These are phyloP conservation scores for Collybiopsis luxurians DNA, from an alignment of 768 basidiomycete genomes.

Conservation along the genomic window DNA sequence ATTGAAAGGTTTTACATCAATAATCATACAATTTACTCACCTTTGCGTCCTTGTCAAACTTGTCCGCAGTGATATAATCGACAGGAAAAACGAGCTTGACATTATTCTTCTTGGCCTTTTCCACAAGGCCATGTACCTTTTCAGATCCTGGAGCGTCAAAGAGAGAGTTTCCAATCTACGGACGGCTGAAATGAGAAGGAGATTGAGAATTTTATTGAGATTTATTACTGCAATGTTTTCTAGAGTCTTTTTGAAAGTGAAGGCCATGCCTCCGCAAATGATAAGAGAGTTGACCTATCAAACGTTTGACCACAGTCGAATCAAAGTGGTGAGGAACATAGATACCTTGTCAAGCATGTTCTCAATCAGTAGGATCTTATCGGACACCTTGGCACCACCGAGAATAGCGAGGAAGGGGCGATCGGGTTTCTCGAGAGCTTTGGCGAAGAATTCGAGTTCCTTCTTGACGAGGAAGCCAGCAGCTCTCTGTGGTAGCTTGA, in stretches of 20 bases:
- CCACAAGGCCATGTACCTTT: constrained; percentile 80
- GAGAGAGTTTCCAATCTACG: constrained; percentile 94
- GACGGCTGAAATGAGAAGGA: constrained; percentile 5
- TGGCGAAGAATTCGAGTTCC: constrained; percentile 98
- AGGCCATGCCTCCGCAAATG: constrained; percentile 98
- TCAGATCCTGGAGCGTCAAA: constrained; percentile 87
- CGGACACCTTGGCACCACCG: constrained; percentile 97
- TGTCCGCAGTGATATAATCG: constrained; percentile 92
- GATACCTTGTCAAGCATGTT: constrained; percentile 98
- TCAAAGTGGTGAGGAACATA: no score
- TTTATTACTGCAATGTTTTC: constrained; percentile 65
- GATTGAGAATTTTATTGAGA: not conserved
- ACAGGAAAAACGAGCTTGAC: constrained; percentile 95
- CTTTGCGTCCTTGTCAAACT: constrained; percentile 90
- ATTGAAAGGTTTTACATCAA: not conserved
- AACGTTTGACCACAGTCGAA: not conserved
- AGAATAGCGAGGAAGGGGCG: constrained; percentile 97
- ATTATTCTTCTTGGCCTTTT: constrained; percentile 89
- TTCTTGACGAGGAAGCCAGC: constrained; percentile 98
- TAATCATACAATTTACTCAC: constrained; percentile 37
- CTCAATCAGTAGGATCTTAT: constrained; percentile 98
- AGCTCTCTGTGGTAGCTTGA: constrained; percentile 88
- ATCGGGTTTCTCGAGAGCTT: constrained; percentile 92
- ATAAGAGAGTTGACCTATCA: constrained; percentile 88
- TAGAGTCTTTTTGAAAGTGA: constrained; percentile 97